Conservation (phyloP, 1,139 yeast genomes). For the Lodderomyces margitis region DNA sequence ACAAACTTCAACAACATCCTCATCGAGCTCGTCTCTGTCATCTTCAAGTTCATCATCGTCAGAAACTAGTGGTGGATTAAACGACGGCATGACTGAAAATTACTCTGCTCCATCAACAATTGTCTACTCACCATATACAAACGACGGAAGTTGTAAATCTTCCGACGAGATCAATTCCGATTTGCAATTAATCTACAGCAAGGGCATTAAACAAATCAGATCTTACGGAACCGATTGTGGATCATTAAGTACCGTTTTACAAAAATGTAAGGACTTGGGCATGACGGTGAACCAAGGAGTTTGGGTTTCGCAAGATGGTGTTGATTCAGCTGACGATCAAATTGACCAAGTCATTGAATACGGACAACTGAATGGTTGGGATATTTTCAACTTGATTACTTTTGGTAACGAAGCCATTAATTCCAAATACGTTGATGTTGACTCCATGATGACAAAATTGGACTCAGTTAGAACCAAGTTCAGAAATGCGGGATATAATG, state of each 20-base stretch:
- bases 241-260: constrained; percentile 62
- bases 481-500: constrained; percentile 70
- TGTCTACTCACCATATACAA: constrained; percentile 79
- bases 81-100: constrained; percentile 10
- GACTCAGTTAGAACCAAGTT: constrained; percentile 57
- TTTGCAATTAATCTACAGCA: constrained; percentile 51
- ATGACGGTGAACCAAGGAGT: constrained; percentile 80
- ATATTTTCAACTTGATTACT: constrained; percentile 66
- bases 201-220: constrained; percentile 66
- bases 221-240: constrained; percentile 86
- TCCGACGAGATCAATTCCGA: constrained; percentile 55
- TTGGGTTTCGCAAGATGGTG: constrained; percentile 68
- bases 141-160: constrained; percentile 66
- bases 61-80: neutral
- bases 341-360: constrained; percentile 54
- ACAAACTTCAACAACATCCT: constrained; percentile 9
- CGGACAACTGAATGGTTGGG: constrained; percentile 60
- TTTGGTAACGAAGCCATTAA: constrained; percentile 86
- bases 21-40: constrained; percentile 5
- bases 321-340: constrained; percentile 62
- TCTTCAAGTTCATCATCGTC: constrained; percentile 5
- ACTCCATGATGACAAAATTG: constrained; percentile 62
- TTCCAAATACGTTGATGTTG: constrained; percentile 56
- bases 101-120: constrained; percentile 51
- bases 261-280: constrained; percentile 60